Conservation (phyloP, 495 filamentous ascomycete genomes). For the Talaromyces nanjingensis region DNA sequence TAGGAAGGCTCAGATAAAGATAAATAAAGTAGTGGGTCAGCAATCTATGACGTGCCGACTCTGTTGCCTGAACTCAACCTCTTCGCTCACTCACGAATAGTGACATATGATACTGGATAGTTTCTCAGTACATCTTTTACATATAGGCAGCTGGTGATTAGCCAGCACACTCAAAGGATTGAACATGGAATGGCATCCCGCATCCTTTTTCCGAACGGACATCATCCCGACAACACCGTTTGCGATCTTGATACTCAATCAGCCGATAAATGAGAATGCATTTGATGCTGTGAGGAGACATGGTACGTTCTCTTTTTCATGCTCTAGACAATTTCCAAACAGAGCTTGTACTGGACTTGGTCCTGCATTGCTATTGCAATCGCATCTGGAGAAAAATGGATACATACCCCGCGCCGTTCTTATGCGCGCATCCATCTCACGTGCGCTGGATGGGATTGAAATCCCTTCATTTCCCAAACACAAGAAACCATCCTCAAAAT, state of each 20-base stretch:
- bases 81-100: neutral
- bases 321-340: neutral
- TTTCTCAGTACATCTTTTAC: neutral
- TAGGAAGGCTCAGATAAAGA: neutral
- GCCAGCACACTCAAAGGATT: no score
- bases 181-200: constrained; percentile 45
- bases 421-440: neutral
- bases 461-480: neutral
- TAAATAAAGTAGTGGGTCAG: neutral
- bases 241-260: constrained; percentile 64
- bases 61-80: neutral
- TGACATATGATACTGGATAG: neutral
- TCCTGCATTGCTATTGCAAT: neutral
- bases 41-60: constrained; percentile 1
- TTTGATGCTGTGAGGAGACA: constrained; percentile 48
- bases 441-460: neutral
- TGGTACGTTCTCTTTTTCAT: constrained; percentile 33
- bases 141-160: no score
- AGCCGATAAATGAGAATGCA: constrained; percentile 51
- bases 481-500: neutral
- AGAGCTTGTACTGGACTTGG: neutral
- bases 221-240: constrained; percentile 32
- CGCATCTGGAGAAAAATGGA: neutral
- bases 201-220: constrained; percentile 35
- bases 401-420: neutral